phyloP scores from a whole-genome alignment of 1,284 basidiomycete species.

The Gastroboletus turbinatus region DNA sequence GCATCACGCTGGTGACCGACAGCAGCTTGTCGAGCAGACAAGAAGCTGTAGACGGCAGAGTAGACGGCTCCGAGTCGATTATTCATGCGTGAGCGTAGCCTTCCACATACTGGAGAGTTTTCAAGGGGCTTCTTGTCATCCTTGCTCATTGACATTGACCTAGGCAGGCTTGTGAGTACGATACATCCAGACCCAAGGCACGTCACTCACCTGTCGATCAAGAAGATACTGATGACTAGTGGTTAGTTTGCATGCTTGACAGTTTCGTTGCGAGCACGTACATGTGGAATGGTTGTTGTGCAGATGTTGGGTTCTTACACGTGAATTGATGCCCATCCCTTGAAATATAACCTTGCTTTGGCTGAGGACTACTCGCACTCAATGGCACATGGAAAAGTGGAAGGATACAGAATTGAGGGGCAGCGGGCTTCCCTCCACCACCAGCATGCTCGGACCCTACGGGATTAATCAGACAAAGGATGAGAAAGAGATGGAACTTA shows the following conservation, averaged over 20 bases:
- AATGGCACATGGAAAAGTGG: slow-evolving; percentile 53
- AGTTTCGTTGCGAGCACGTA: slow-evolving; percentile 32
- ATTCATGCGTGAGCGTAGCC: slow-evolving; percentile 37
- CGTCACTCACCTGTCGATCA: slow-evolving; percentile 46
- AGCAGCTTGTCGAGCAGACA: slow-evolving; percentile 46
- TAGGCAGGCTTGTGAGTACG: slow-evolving; percentile 15
- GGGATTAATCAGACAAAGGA: neutral
- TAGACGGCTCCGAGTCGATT: slow-evolving; percentile 61
- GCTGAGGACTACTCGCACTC: slow-evolving; percentile 25
- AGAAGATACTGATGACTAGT: slow-evolving; percentile 45
- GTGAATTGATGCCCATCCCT: slow-evolving; percentile 46
- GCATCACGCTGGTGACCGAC: slow-evolving; percentile 44
- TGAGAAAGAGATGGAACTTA: neutral
- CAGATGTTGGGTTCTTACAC: slow-evolving; percentile 51
- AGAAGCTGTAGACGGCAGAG: slow-evolving; percentile 51
- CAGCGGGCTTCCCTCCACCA: slow-evolving; percentile 31
- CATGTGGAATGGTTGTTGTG: slow-evolving; percentile 60
- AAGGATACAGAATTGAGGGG: slow-evolving; percentile 52
- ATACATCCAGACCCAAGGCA: neutral
- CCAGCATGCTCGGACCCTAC: neutral
- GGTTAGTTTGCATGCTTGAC: neutral
- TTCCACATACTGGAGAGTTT: slow-evolving; percentile 38
- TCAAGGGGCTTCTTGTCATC: slow-evolving; percentile 42
- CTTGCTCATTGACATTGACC: slow-evolving; percentile 51
- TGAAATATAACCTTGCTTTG: slow-evolving; percentile 50